Percentiles rank a stretch among this genome's conserved stretches.
Evolutionary conservation across 2,329 filamentous ascomycete genomes (phyloP).

Genomic region (Diplodia mutila): DNA sequence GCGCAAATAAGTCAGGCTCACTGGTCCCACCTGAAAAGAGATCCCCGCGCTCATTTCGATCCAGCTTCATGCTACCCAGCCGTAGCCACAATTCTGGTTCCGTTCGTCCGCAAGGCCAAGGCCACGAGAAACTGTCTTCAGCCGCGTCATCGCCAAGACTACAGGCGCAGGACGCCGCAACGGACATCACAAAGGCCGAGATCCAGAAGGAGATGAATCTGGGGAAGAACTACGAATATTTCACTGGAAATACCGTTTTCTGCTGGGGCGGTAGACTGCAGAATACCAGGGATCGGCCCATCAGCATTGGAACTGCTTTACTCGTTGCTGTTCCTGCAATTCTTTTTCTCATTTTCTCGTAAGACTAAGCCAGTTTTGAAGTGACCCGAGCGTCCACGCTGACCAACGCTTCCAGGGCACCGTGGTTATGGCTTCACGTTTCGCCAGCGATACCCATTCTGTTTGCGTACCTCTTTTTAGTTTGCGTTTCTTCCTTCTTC

Average conservation of each 20-base stretch:
- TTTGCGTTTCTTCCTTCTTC: slow-evolving; percentile 90
- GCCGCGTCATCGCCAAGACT: slow-evolving; percentile 74
- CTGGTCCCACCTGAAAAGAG: slow-evolving; percentile 9
- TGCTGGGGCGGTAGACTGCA: slow-evolving; percentile 83
- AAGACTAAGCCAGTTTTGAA: slow-evolving; percentile 37
- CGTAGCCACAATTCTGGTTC: slow-evolving; percentile 56
- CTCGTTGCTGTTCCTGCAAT: slow-evolving; percentile 77
- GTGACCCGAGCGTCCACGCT: slow-evolving; percentile 26
- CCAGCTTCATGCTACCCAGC: slow-evolving; percentile 62
- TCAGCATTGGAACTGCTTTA: slow-evolving; percentile 85
- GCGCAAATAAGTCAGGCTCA: slow-evolving; percentile 38
- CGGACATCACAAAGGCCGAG: slow-evolving; percentile 40
- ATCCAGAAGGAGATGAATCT: slow-evolving; percentile 38
- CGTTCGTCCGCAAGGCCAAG: slow-evolving; percentile 44
- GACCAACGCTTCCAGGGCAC: slow-evolving; percentile 55
- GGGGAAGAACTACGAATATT: slow-evolving; percentile 87
- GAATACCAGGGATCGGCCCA: slow-evolving; percentile 82
- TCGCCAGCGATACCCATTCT: slow-evolving; percentile 86
- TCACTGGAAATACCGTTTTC: slow-evolving; percentile 90
- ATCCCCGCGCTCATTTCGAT: slow-evolving; percentile 24
- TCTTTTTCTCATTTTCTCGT: slow-evolving; percentile 85
- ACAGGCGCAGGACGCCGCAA: slow-evolving; percentile 49
- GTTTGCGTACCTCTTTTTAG: slow-evolving; percentile 88
- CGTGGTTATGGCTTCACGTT: slow-evolving; percentile 83
- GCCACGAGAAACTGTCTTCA: slow-evolving; percentile 83